Base-by-base conservation (phyloP, 495 filamentous ascomycete species). In the Chaetomium fimeti region DNA sequence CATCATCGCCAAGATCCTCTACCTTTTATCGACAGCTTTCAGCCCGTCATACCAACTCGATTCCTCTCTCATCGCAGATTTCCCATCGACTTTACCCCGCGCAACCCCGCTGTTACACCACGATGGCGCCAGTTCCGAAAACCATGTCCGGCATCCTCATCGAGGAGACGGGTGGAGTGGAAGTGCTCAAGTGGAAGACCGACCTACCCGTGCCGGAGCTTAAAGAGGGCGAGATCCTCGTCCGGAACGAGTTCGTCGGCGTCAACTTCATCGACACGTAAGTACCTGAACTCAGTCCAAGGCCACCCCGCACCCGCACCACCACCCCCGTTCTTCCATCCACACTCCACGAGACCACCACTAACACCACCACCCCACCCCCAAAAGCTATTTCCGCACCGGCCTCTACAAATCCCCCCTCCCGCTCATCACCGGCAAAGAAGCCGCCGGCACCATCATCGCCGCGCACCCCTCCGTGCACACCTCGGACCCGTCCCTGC, bases 221-320 rank as follows among this genome's bases (percentile, higher is more conserved):
- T 32, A 76, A 85, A 57, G 85, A 88, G 48, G 88, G 87, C 53
- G 82, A 97, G 63, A 65, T 97, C 32, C 83, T 98, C 3, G 85
- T 98, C 53, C 90, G 90, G 76, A 97, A 97, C 72, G 85, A 91
- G 61, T 89, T 85, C 54, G 83, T 90, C 51, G 93, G 93, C 20
- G 79, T 98, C 60, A 97, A 98, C 76, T 98, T 87, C 77, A 96
- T 97, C 73, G 89, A 91, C 71, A 90, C 82, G 83, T 87, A 78
- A 60, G 78, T 63, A n/a, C 29, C 24, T 24, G n/a, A n/a, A n/a
- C n/a, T n/a, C n/a, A n/a, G n/a, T n/a, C n/a, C n/a, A n/a, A n/a
- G n/a, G n/a, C n/a, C n/a, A n/a, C n/a, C n/a, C n/a, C n/a, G n/a
- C n/a, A n/a, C n/a, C n/a, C n/a, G n/a, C n/a, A n/a, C n/a, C n/a